Evolutionary conservation across 208 protist species (phyloP).

Genomic region (Giardia duodenalis): DNA sequence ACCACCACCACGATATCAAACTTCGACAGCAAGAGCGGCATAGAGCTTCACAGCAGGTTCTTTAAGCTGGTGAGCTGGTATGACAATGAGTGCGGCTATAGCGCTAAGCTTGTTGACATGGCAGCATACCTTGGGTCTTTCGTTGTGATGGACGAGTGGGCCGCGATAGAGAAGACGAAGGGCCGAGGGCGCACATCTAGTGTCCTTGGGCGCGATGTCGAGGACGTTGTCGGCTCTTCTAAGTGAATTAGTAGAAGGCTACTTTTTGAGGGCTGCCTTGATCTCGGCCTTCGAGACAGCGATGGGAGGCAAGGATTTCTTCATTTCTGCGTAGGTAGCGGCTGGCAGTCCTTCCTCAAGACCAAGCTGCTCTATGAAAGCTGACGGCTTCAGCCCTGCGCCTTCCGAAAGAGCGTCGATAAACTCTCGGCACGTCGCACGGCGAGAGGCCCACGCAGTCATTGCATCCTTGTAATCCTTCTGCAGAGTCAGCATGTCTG

Average conservation of each 20-base stretch:
- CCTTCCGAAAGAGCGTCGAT: background rate
- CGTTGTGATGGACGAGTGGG: too few species aligned
- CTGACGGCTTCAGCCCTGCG: background rate
- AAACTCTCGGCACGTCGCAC: background rate
- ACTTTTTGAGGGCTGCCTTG: too few species aligned
- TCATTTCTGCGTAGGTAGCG: background rate
- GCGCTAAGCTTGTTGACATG: constrained; percentile 87
- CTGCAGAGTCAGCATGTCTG: background rate
- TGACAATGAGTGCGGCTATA: constrained; percentile 98
- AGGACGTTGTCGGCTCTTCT: too few species aligned
- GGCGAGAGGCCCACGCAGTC: background rate
- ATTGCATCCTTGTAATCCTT: background rate
- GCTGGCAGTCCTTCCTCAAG: background rate
- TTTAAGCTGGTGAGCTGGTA: constrained; percentile 95
- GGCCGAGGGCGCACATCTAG: too few species aligned
- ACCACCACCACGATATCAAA: constrained; percentile 74
- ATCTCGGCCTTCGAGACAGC: background rate
- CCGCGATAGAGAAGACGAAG: too few species aligned
- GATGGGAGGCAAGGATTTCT: background rate
- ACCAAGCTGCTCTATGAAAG: background rate
- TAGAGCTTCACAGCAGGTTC: constrained; percentile 79
- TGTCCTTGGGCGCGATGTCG: too few species aligned
- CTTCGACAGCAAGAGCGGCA: constrained; percentile 88
- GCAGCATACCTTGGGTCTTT: too few species aligned
- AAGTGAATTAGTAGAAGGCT: too few species aligned